phyloP scores from a whole-genome alignment of 257 asterid genomes.

The Nyctanthes arbortristis region DNA sequence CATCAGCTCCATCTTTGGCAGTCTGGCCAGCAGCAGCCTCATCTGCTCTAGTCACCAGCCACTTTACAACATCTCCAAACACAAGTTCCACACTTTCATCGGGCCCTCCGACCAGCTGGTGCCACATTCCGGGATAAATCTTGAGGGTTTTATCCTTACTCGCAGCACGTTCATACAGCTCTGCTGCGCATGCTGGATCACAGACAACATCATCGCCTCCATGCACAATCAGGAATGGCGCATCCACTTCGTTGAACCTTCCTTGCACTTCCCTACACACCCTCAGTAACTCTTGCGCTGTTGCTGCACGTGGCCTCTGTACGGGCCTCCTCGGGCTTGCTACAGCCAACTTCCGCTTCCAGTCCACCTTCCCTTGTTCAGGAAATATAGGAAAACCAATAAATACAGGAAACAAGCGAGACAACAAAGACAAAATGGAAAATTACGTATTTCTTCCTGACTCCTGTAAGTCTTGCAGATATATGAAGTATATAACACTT shows the following conservation, averaged over 20 bases:
- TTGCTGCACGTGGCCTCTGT: slow-evolving; percentile 86
- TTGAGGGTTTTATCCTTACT: slow-evolving; percentile 73
- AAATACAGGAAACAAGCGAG: neutral
- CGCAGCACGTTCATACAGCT: slow-evolving; percentile 52
- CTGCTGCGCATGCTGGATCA: slow-evolving; percentile 68
- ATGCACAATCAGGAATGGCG: slow-evolving; percentile 78
- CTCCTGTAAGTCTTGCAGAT: neutral
- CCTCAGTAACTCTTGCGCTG: slow-evolving; percentile 80
- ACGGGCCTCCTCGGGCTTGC: slow-evolving; percentile 80
- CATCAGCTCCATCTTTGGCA: neutral
- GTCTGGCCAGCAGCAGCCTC: neutral
- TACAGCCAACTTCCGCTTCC: slow-evolving; percentile 83
- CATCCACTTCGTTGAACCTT: slow-evolving; percentile 59
- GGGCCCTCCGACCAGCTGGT: slow-evolving; percentile 85
- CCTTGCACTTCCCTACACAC: slow-evolving; percentile 73
- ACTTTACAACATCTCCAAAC: slow-evolving; percentile 69
- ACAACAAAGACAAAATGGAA: neutral
- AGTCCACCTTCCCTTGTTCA: slow-evolving; percentile 57
- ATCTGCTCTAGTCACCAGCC: slow-evolving; percentile 61
- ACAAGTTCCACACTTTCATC: slow-evolving; percentile 80
- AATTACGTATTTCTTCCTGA: neutral
- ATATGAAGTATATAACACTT: too few species aligned
- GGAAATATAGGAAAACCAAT: neutral
- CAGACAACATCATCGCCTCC: slow-evolving; percentile 72
- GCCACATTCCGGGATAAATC: slow-evolving; percentile 84